Percentiles rank a stretch among this genome's conserved stretches.
These are phyloP conservation scores for Medicago lupulina DNA, from an alignment of 306 rosid species.

Conservation along the genomic window DNA sequence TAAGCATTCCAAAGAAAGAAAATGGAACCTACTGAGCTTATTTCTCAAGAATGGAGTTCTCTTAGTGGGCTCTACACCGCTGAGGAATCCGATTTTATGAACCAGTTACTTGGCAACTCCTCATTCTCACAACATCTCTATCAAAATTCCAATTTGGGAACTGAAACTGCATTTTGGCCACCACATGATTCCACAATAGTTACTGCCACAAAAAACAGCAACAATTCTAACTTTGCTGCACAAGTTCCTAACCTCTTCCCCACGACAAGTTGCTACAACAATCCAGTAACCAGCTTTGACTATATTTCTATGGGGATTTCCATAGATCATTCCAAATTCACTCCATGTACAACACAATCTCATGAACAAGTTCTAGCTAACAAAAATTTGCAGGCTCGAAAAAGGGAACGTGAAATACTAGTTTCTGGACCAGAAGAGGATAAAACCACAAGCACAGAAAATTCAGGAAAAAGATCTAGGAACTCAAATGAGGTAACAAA, in stretches of 20 bases:
- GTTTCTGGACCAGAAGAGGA: slow-evolving; percentile 44
- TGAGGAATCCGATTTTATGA: slow-evolving; percentile 67
- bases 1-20: slow-evolving; percentile 8
- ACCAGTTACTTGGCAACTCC: slow-evolving; percentile 51
- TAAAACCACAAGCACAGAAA: slow-evolving; percentile 23
- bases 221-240: no score
- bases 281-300: slow-evolving; percentile 43
- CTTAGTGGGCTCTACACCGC: slow-evolving; percentile 57
- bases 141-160: slow-evolving; percentile 45
- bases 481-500: slow-evolving; percentile 54
- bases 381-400: slow-evolving; percentile 31
- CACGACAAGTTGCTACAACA: background rate
- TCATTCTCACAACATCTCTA: slow-evolving; percentile 16
- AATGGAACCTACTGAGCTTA: slow-evolving; percentile 59
- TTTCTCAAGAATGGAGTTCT: slow-evolving; percentile 71
- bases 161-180: slow-evolving; percentile 60
- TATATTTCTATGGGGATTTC: slow-evolving; percentile 36
- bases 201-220: no score
- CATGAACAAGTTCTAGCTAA: slow-evolving; percentile 44
- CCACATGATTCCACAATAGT: slow-evolving; percentile 45
- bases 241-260: no score
- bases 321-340: slow-evolving; percentile 34
- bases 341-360: slow-evolving; percentile 40
- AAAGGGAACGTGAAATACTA: slow-evolving; percentile 38
- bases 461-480: slow-evolving; percentile 54